Conservation (phyloP, 1,139 yeast genomes). For the Kurtzmaniella natalensis region DNA sequence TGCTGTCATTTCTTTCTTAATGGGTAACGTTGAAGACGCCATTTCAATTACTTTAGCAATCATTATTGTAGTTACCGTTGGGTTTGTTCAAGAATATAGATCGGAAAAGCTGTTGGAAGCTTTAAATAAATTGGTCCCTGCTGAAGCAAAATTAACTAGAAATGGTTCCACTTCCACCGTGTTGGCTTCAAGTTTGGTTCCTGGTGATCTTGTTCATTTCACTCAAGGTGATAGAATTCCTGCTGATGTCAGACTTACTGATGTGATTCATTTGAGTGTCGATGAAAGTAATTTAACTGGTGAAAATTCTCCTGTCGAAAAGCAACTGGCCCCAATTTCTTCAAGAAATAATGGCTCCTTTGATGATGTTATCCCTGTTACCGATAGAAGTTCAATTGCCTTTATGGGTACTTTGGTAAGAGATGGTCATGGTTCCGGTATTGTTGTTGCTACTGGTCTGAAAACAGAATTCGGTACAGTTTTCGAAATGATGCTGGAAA, state of each 20-base stretch:
- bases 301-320: constrained; percentile 81
- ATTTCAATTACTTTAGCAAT: constrained; percentile 85
- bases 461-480: constrained; percentile 88
- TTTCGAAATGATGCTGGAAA: constrained; percentile 88
- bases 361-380: constrained; percentile 37
- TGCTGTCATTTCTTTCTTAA: constrained; percentile 74
- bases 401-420: constrained; percentile 95
- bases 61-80: constrained; percentile 86
- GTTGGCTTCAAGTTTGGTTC: constrained; percentile 80
- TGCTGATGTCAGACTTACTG: constrained; percentile 80
- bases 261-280: constrained; percentile 71
- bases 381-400: constrained; percentile 72
- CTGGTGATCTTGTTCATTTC: constrained; percentile 89
- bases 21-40: constrained; percentile 95
- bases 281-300: constrained; percentile 96
- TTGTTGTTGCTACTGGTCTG: constrained; percentile 86
- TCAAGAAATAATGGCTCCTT: constrained; percentile 9
- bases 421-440: constrained; percentile 89
- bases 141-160: constrained; percentile 85
- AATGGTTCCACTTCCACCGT: constrained; percentile 72
- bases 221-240: constrained; percentile 93
- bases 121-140: constrained; percentile 85
- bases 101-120: constrained; percentile 93
- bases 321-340: constrained; percentile 33
- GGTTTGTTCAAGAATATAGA: constrained; percentile 93